Evolutionary conservation across 371 early-diverging fungal genomes (phyloP), one percentile per base, ranked within the genome.

Genomic region (Cokeromyces recurvatus): DNA sequence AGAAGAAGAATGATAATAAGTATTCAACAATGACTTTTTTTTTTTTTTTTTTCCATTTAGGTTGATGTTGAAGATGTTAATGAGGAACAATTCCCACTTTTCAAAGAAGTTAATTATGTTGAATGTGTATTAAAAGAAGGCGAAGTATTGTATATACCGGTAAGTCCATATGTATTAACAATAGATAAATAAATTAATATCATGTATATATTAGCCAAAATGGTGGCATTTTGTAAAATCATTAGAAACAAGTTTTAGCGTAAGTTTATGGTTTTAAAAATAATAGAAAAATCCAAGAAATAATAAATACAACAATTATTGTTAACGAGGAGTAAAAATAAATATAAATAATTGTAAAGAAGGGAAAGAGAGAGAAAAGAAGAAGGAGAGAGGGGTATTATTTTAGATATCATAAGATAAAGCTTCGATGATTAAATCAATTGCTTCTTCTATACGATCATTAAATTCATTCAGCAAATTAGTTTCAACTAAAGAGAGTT

Each of bases 201-300:
- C 6, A 42, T 7, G 15, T 22, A 24, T 35, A 19, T 32, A 11
- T 6, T 17, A 84, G 89, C 76, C 85, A 38, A 71, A 75, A 21
- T 92, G 90, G 86, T 95, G 95, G 95, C 95, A 95, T 64, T 90
- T 85, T 62, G 86, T 95, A 23, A 79, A 85, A 38, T 87, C 92
- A 3, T 64, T 92, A 23, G 79, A 74, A 14, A 71, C 71, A 2
- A 90, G 90, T 52, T 86, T 89, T 43, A 90, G 90, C 50, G 83
- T 92, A 5, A 91, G 91, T 61, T 82, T 92, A 51, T 95, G 95
- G 95, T 92, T 92, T 48, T 74, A 47, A 57, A 29, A 29, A 8
- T 11, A 29, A 29, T 8, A 29, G 29, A 29, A 44, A 27, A 38
- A 27, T 10, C 20, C 10, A 45, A 43, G 20, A 31, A 17, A 37